Evolutionary conservation across 2,329 filamentous ascomycete species (phyloP).

Genomic region (Teratosphaeriaceae sp.): DNA sequence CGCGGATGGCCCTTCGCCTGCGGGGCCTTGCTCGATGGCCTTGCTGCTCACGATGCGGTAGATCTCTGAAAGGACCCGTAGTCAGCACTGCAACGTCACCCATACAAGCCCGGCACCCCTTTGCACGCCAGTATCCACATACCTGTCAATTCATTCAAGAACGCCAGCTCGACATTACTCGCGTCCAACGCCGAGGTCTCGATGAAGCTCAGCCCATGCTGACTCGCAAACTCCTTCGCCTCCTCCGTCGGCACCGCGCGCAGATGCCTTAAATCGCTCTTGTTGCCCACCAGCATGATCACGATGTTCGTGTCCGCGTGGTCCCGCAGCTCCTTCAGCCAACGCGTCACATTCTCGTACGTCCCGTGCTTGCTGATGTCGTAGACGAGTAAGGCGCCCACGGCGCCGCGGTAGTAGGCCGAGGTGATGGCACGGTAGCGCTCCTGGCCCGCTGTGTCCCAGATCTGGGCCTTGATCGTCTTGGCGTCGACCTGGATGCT

Average conservation of each 20-base stretch:
- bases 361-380: constrained; percentile 99
- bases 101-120: neutral
- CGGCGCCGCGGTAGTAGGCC: constrained; percentile 95
- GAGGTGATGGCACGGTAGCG: constrained; percentile 98
- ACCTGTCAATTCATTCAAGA: constrained; percentile 99
- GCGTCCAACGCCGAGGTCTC: constrained; percentile 98
- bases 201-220: constrained; percentile 68
- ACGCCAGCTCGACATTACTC: constrained; percentile 97
- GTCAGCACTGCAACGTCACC: neutral
- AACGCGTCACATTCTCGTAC: constrained; percentile 97
- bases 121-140: too few relatives aligned
- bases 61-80: too few relatives aligned
- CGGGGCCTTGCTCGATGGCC: constrained; percentile 84
- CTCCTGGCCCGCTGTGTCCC: constrained; percentile 98
- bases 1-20: constrained; percentile 58
- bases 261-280: constrained; percentile 99
- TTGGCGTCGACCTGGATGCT: constrained; percentile 99
- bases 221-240: constrained; percentile 95
- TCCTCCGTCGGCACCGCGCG: constrained; percentile 96
- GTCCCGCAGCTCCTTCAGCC: constrained; percentile 97
- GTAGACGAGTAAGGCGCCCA: constrained; percentile 95
- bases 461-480: constrained; percentile 99
- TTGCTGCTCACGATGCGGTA: constrained; percentile 99
- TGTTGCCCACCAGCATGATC: constrained; percentile 99
- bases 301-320: constrained; percentile 97